These are phyloP conservation scores for Xylariales sp. DNA, from an alignment of 2,329 filamentous ascomycete genomes.

Conservation along the genomic window DNA sequence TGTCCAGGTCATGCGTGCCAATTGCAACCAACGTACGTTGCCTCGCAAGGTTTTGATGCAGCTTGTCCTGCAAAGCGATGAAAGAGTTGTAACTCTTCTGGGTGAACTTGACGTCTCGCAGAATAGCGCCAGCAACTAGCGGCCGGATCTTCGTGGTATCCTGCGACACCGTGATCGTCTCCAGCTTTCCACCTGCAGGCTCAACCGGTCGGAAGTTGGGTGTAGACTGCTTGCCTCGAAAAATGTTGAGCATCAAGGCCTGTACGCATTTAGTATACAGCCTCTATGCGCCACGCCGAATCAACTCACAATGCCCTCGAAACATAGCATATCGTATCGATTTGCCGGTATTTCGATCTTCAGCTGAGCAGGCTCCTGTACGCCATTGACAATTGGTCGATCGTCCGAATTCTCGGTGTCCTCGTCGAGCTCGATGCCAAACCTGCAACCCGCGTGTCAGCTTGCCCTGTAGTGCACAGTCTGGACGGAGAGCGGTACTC, in stretches of 20 bases:
- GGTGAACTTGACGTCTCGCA: conserved; percentile 88
- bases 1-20: conserved; percentile 94
- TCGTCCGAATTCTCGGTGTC: conserved; percentile 79
- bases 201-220: conserved; percentile 76
- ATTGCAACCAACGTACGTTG: conserved; percentile 94
- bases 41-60: conserved; percentile 91
- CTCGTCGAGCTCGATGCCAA: conserved; percentile 96
- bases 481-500: no score
- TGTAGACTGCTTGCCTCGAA: conserved; percentile 68
- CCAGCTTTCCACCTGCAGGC: conserved; percentile 66
- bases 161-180: conserved; percentile 76
- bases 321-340: conserved; percentile 91
- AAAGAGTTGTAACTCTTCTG: conserved; percentile 92
- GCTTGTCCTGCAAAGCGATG: conserved; percentile 95
- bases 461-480: no score
- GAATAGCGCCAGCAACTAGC: conserved; percentile 81
- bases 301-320: conserved; percentile 93
- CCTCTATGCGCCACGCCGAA: no score
- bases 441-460: no score
- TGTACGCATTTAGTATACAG: no score
- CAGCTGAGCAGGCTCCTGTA: conserved; percentile 83
- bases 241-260: conserved; percentile 96
- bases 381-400: conserved; percentile 68
- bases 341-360: conserved; percentile 99
- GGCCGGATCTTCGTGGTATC: conserved; percentile 75